phyloP scores from a whole-genome alignment of 1,284 basidiomycete genomes.

The Ganoderma meredithae region DNA sequence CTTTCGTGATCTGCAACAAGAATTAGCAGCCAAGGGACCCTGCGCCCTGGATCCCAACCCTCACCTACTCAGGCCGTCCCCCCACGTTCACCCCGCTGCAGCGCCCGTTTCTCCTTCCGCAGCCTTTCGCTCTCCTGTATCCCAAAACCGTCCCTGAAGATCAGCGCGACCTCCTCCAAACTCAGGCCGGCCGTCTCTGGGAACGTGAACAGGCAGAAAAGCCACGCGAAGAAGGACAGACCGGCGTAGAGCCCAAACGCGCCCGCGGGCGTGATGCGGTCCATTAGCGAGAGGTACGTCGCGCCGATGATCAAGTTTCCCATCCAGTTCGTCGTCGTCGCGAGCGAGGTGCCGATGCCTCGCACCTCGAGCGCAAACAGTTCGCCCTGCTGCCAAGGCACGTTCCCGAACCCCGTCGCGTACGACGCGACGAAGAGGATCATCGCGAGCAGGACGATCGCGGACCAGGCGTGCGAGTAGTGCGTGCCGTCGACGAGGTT shows the following conservation, averaged over 20 bases:
- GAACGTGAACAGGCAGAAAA: conserved; percentile 76
- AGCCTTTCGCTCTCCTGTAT: conserved; percentile 60
- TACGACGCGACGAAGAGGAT: conserved; percentile 86
- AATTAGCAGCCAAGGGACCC: background rate
- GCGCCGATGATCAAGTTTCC: conserved; percentile 83
- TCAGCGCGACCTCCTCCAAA: conserved; percentile 75
- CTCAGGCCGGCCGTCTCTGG: conserved; percentile 81
- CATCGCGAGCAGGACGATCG: conserved; percentile 78
- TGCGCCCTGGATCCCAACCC: background rate
- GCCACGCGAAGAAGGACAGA: conserved; percentile 73
- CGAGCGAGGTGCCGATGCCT: conserved; percentile 81
- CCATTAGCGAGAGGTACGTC: conserved; percentile 84
- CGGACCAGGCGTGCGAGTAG: conserved; percentile 73
- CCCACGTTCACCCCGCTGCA: conserved; percentile 30
- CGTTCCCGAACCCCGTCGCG: conserved; percentile 79
- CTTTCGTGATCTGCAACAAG: background rate
- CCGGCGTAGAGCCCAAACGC: conserved; percentile 85
- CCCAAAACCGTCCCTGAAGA: conserved; percentile 67
- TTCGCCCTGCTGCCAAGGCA: conserved; percentile 90
- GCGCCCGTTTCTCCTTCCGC: conserved; percentile 49
- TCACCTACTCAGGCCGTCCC: background rate
- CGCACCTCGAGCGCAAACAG: conserved; percentile 83
- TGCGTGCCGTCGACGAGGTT: conserved; percentile 67
- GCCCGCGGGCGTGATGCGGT: conserved; percentile 76
- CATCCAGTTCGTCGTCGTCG: conserved; percentile 85